Conservation (phyloP, 2,329 filamentous ascomycete species). For the Tolypocladium tundrense region DNA sequence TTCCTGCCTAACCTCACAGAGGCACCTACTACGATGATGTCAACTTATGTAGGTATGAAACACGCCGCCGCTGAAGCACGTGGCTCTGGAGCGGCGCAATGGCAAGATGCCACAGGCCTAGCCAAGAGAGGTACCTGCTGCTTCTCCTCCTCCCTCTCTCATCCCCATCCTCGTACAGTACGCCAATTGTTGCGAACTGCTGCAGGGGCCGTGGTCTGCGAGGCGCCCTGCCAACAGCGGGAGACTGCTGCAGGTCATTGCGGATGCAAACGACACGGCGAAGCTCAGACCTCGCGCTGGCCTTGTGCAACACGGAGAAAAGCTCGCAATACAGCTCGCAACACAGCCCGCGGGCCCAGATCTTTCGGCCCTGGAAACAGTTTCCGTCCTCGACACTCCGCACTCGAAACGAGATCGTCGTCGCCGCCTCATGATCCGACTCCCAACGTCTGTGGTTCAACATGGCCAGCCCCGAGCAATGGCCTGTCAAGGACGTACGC, state of each 20-base stretch:
- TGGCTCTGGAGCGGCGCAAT: neutral
- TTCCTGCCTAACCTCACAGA: neutral
- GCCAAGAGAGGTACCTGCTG: neutral
- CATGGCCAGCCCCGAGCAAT: conserved; percentile 35
- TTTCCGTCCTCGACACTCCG: neutral
- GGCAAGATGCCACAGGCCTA: neutral
- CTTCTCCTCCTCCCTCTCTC: neutral
- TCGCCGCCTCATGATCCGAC: neutral
- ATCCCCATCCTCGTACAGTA: neutral
- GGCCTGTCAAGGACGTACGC: conserved; percentile 38
- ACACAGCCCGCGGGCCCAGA: neutral
- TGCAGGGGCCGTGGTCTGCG: neutral
- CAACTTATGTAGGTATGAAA: neutral
- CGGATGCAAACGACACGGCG: conserved; percentile 1
- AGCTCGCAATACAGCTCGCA: neutral
- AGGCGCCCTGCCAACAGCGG: neutral
- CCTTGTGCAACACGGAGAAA: neutral
- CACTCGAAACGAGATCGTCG: neutral
- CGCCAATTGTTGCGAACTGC: neutral
- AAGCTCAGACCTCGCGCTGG: conserved; percentile 4
- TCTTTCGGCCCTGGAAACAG: neutral
- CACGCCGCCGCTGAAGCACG: neutral
- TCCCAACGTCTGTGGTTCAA: conserved; percentile 5
- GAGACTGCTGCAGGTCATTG: neutral
- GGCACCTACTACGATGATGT: neutral